Evolutionary conservation across 768 basidiomycete genomes (phyloP).

Genomic region (Lyophyllum decastes): DNA sequence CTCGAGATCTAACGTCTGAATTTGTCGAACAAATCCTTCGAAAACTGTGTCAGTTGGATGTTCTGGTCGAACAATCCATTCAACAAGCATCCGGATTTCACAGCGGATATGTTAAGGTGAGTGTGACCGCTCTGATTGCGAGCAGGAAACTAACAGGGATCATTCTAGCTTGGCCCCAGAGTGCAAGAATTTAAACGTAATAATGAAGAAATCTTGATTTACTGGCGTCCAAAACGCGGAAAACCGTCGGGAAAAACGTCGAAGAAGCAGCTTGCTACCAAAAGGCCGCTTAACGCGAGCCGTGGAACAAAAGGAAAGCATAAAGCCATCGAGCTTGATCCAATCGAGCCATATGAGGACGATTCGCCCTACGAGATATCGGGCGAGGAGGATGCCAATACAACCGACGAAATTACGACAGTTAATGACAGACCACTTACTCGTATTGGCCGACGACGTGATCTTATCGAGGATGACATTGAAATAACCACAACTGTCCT

Average conservation of each 20-base stretch:
- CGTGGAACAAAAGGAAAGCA: slow-evolving; percentile 25
- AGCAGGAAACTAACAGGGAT: neutral
- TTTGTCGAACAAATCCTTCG: slow-evolving; percentile 69
- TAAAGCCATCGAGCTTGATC: slow-evolving; percentile 30
- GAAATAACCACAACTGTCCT: neutral
- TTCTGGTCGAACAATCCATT: slow-evolving; percentile 48
- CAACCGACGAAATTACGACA: slow-evolving; percentile 4
- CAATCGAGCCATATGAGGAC: slow-evolving; percentile 35
- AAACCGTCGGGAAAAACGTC: slow-evolving; percentile 23
- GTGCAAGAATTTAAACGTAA: slow-evolving; percentile 30
- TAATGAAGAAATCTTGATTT: slow-evolving; percentile 25
- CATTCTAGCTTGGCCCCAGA: slow-evolving; percentile 32
- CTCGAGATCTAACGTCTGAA: slow-evolving; percentile 47
- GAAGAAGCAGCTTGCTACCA: slow-evolving; percentile 15
- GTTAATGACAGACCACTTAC: neutral
- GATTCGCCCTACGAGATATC: slow-evolving; percentile 17
- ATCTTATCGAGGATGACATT: neutral
- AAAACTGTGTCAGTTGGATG: slow-evolving; percentile 50
- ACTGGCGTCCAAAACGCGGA: slow-evolving; percentile 32
- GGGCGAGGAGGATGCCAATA: slow-evolving; percentile 25
- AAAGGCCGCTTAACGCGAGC: slow-evolving; percentile 22
- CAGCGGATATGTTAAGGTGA: slow-evolving; percentile 54
- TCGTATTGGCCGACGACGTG: neutral
- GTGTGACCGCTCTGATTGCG: neutral
- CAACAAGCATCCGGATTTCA: slow-evolving; percentile 48